Base-by-base conservation (phyloP, 371 early-diverging fungal genomes). In the Smittium mucronatum region DNA sequence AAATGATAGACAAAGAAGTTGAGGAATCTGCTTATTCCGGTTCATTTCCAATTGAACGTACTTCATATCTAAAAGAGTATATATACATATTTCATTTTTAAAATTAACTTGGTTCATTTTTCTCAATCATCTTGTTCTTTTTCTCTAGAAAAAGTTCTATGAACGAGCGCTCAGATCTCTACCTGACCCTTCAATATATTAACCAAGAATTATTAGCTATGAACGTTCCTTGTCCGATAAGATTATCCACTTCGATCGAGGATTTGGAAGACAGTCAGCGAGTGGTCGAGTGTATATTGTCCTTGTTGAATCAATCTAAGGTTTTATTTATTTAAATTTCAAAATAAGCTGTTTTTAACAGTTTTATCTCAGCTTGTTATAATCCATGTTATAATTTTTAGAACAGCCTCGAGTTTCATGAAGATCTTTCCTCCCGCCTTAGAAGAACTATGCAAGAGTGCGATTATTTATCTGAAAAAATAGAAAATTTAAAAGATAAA, bases 201-300 rank as follows among this genome's bases (percentile, higher is more conserved):
- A 80, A 78, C 64, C 76, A 74, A 29, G 80, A 80, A 70, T 70
- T 80, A 34, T 72, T 79, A 72, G 76, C 74, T 30, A 66, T 73
- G 25, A 76, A 76, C 5, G 72, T 80, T 32, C 80, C 80, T 2
- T 71, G 75, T 57, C 80, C 80, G 2, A 67, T 80, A 1, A 67
- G 71, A 8, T 71, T 80, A 28, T 66, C 76, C 0, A 76, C 73
- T 65, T 35, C 60, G 25, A 31, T 73, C 58, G 80, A 80, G 63
- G 72, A 29, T 26, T 58, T 78, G 28, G 80, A 80, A 36, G 80
- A 80, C 60, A 80, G 78, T 69, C 71, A 68, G 61, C 74, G 79
- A 0, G 72, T 79, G 0, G 76, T 79, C 0, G 79, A 76, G 28
- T 77, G 80, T 58, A 65, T 79, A 16, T 30, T 57, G n/a, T 64